Evolutionary conservation across 2,329 filamentous ascomycete genomes (phyloP).

Genomic region (Cryphonectria japonica): DNA sequence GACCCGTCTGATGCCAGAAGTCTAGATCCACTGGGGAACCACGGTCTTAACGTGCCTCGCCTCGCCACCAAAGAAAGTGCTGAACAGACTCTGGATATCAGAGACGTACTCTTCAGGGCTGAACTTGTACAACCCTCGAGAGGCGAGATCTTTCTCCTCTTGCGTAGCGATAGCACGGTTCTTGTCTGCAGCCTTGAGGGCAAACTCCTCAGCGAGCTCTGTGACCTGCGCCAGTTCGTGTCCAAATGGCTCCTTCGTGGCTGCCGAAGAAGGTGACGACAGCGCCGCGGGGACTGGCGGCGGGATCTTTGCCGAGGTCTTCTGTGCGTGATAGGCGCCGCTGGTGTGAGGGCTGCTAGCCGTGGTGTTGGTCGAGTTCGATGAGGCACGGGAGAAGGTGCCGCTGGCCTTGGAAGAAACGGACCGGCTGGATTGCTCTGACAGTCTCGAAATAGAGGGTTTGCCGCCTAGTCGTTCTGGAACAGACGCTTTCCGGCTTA

Average conservation of each 20-base stretch:
- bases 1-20: no score
- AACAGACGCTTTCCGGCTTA: slow-evolving; percentile 52
- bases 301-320: slow-evolving; percentile 36
- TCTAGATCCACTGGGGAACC: slow-evolving; percentile 54
- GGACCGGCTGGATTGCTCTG: slow-evolving; percentile 56
- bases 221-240: slow-evolving; percentile 90
- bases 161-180: slow-evolving; percentile 67
- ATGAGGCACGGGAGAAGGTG: slow-evolving; percentile 60
- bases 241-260: slow-evolving; percentile 68
- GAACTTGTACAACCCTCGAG: slow-evolving; percentile 73
- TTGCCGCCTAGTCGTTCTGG: slow-evolving; percentile 66
- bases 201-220: slow-evolving; percentile 89
- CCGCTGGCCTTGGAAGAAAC: slow-evolving; percentile 61
- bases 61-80: slow-evolving; percentile 59
- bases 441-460: slow-evolving; percentile 53
- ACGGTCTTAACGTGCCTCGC: slow-evolving; percentile 36
- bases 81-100: slow-evolving; percentile 74
- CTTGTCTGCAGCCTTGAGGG: slow-evolving; percentile 53
- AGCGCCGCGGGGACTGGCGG: slow-evolving; percentile 31
- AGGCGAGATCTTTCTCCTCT: slow-evolving; percentile 71
- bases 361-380: slow-evolving; percentile 57
- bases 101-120: slow-evolving; percentile 80
- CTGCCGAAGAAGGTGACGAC: slow-evolving; percentile 31
- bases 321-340: slow-evolving; percentile 33
- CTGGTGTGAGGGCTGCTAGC: slow-evolving; percentile 47